phyloP scores from a whole-genome alignment of 1,139 yeast genomes.

The Debaryomycetaceae sp. region DNA sequence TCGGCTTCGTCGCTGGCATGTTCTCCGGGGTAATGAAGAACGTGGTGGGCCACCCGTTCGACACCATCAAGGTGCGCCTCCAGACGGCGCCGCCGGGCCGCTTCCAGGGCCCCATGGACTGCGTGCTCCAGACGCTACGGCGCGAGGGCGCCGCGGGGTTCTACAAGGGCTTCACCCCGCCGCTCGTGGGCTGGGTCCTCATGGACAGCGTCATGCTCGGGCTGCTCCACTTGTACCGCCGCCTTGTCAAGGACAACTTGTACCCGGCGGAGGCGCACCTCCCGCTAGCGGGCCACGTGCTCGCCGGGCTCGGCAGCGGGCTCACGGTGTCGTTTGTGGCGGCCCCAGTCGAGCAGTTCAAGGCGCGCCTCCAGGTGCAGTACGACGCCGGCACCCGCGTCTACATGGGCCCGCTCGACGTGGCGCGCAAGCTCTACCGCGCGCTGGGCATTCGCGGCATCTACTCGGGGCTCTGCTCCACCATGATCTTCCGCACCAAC shows the following conservation, averaged over 20 bases:
- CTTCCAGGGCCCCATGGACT: slow-evolving; percentile 80
- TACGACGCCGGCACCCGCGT: slow-evolving; percentile 70
- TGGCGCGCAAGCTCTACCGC: slow-evolving; percentile 49
- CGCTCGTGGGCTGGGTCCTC: slow-evolving; percentile 86
- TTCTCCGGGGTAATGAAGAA: slow-evolving; percentile 84
- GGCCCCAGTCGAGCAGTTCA: slow-evolving; percentile 87
- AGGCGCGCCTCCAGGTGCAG: slow-evolving; percentile 85
- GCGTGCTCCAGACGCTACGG: slow-evolving; percentile 64
- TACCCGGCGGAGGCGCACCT: slow-evolving; percentile 56
- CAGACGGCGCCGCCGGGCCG: slow-evolving; percentile 73
- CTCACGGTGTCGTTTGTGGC: slow-evolving; percentile 92
- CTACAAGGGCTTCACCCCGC: slow-evolving; percentile 89
- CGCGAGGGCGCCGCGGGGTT: slow-evolving; percentile 76
- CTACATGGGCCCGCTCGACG: slow-evolving; percentile 79
- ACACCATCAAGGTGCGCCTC: slow-evolving; percentile 80
- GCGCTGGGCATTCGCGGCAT: slow-evolving; percentile 66
- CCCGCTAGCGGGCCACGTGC: slow-evolving; percentile 69
- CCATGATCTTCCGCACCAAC: slow-evolving; percentile 83
- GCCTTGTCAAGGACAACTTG: slow-evolving; percentile 59
- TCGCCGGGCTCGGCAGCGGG: slow-evolving; percentile 82
- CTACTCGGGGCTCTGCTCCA: slow-evolving; percentile 77
- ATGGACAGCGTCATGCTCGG: slow-evolving; percentile 93
- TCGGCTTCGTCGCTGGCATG: slow-evolving; percentile 85
- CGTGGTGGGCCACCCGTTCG: slow-evolving; percentile 91
- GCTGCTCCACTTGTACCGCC: slow-evolving; percentile 71